Conservation (phyloP, 2,329 filamentous ascomycete genomes). For the Arthrinium phaeospermum region DNA sequence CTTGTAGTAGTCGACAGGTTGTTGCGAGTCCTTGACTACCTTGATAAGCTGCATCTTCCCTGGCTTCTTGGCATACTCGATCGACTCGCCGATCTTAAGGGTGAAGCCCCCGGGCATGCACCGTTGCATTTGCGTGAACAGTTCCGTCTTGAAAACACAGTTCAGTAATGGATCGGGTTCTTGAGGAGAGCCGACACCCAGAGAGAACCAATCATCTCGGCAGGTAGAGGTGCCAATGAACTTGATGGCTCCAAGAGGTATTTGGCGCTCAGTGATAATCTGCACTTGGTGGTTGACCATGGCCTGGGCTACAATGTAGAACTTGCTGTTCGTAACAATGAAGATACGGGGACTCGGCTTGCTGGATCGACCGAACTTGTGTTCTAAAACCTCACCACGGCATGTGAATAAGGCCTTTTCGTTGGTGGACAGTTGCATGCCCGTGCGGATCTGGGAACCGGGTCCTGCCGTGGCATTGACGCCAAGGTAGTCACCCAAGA, state of each 20-base stretch:
- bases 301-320: slow-evolving; percentile 87
- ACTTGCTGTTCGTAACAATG: slow-evolving; percentile 82
- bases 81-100: slow-evolving; percentile 80
- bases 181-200: slow-evolving; percentile 87
- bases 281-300: slow-evolving; percentile 82
- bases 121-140: slow-evolving; percentile 89
- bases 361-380: slow-evolving; percentile 95
- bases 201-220: slow-evolving; percentile 96
- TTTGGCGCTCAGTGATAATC: slow-evolving; percentile 80
- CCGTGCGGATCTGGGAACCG: slow-evolving; percentile 79
- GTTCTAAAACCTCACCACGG: slow-evolving; percentile 85
- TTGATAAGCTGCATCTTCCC: slow-evolving; percentile 90
- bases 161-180: slow-evolving; percentile 93
- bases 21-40: slow-evolving; percentile 83
- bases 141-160: slow-evolving; percentile 95
- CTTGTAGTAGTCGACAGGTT: slow-evolving; percentile 87
- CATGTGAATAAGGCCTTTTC: slow-evolving; percentile 89
- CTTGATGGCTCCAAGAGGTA: slow-evolving; percentile 87
- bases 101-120: slow-evolving; percentile 81
- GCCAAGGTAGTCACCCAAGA: slow-evolving; percentile 93
- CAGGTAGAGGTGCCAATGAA: slow-evolving; percentile 80
- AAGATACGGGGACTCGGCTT: slow-evolving; percentile 88
- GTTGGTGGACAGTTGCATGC: slow-evolving; percentile 71
- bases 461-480: slow-evolving; percentile 80
- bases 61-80: slow-evolving; percentile 98